Conservation (phyloP, 140 eudicot species). For the Cichorium intybus region DNA sequence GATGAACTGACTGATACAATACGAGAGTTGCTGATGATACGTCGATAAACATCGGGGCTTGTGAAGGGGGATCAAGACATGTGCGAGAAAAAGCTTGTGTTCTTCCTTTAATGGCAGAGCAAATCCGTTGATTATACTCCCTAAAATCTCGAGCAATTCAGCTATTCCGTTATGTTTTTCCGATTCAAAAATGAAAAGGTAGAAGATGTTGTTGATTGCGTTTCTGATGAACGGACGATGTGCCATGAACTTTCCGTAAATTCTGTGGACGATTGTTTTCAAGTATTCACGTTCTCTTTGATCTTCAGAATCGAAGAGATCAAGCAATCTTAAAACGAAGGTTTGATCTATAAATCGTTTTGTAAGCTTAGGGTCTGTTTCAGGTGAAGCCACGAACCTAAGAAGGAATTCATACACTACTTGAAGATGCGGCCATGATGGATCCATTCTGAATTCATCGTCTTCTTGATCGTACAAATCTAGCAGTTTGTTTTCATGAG, state of each 20-base stretch:
- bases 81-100: constrained; percentile 66
- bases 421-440: constrained; percentile 82
- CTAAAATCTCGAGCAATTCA: constrained; percentile 74
- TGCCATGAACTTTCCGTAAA: constrained; percentile 72
- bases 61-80: constrained; percentile 75
- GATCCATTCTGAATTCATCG: constrained; percentile 60
- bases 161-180: constrained; percentile 74
- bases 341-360: constrained; percentile 58
- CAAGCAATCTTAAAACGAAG: constrained; percentile 59
- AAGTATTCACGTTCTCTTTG: constrained; percentile 77
- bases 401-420: constrained; percentile 66
- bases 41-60: constrained; percentile 52
- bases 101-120: constrained; percentile 83
- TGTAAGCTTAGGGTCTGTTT: constrained; percentile 67
- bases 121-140: constrained; percentile 82
- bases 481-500: constrained; percentile 35
- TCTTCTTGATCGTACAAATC: constrained; percentile 70
- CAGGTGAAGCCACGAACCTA: constrained; percentile 67
- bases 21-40: constrained; percentile 70
- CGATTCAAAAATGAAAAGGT: constrained; percentile 54
- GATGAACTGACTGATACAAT: constrained; percentile 72
- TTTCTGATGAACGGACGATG: constrained; percentile 81
- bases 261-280: constrained; percentile 64
- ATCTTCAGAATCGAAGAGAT: constrained; percentile 67
- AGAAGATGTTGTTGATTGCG: constrained; percentile 67